Evolutionary conservation across 2,329 filamentous ascomycete species (phyloP), one percentile per base, ranked within the genome.

Genomic region (Cordyceps militaris): DNA sequence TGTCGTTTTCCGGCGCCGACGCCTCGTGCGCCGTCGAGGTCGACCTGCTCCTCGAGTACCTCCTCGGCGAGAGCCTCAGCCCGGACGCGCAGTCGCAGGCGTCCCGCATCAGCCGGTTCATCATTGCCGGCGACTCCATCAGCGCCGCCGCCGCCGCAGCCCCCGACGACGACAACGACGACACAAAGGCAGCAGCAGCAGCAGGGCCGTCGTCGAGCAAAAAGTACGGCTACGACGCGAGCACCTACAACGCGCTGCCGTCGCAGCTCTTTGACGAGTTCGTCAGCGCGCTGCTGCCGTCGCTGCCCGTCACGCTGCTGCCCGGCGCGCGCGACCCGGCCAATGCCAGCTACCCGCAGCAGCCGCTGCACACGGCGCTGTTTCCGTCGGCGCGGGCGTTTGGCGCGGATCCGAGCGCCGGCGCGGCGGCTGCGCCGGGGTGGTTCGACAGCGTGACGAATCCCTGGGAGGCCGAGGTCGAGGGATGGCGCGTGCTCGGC

Each of bases 171-270:
- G 68, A 23, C 78, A 60, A 69, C 78, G 67, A 63, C 66, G 0
- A 63, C 65, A 77, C 74, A 60, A 21, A 11, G 40, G 11, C 42
- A 23, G 7, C 52, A 13, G 13, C 40, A 63, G 64, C 3, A 68
- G 74, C 61, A 68, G 16, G 8, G 43, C 7, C 43, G 44, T 24
- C 24, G 9, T 64, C 66, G 1, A 60, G 79, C 52, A 96, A 91
- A 71, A 96, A 95, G 69, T 97, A 97, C 73, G 93, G 94, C 60
- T 97, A 97, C 74, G 94, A 99, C 71, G 85, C 89, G 58, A 86
- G 87, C 56, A 74, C 88, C 0, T 99, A 97, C 77, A 96, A 99
- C 68, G 80, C 93, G 1, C 78, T 88, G 1, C 94, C 94, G 0
- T 91, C 90, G 3, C 84, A 88, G 58, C 86, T 89, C 48, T 81